A percentile compares a stretch with the other conserved stretches of the same genome.
Conservation (phyloP, 2,329 filamentous ascomycete genomes). For the Trichoderma simmonsii region DNA sequence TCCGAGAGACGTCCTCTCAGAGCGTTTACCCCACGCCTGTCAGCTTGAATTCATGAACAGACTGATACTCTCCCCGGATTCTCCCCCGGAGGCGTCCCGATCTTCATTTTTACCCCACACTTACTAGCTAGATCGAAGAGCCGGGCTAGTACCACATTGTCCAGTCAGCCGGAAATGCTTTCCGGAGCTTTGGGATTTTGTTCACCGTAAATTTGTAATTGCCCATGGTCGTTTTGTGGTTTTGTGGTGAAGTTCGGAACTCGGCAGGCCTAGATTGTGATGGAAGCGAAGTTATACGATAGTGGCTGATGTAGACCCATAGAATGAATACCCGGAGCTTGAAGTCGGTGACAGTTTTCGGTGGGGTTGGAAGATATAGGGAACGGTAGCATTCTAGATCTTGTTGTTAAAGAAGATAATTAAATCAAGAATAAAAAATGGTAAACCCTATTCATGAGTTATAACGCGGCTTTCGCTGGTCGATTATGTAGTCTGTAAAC, state of each 20-base stretch:
- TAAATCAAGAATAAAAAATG: neutral
- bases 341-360: neutral
- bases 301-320: neutral
- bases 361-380: neutral
- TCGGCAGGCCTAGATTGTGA: neutral
- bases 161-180: neutral
- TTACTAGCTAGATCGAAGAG: neutral
- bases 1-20: neutral
- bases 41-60: neutral
- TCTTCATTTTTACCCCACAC: neutral
- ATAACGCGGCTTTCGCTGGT: neutral
- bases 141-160: neutral
- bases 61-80: neutral
- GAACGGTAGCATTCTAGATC: neutral
- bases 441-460: neutral
- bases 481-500: neutral
- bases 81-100: neutral
- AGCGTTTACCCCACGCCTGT: neutral
- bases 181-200: neutral
- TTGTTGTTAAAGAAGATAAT: neutral
- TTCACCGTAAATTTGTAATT: neutral
- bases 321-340: neutral
- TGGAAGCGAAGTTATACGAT: neutral
- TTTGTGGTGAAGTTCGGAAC: neutral
- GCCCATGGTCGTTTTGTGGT: neutral